Conservation (phyloP, 352 stramenopile species). For the Globisporangium solare region DNA sequence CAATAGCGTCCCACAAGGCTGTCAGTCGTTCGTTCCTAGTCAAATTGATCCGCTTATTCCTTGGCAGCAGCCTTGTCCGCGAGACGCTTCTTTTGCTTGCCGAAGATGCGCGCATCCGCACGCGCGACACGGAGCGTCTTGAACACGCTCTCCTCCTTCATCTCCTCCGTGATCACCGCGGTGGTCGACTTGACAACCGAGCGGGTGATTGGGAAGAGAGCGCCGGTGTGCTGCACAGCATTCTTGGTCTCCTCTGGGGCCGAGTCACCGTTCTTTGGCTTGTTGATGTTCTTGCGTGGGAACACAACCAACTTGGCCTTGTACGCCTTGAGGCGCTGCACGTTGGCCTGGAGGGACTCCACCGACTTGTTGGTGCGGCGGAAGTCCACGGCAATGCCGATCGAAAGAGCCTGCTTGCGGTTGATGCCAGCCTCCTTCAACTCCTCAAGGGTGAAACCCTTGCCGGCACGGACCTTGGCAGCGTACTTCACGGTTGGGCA, state of each 20-base stretch:
- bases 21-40: constrained; percentile 7
- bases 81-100: constrained; percentile 88
- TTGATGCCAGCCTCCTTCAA: constrained; percentile 97
- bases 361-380: constrained; percentile 97
- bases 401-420: constrained; percentile 93
- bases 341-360: constrained; percentile 95
- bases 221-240: constrained; percentile 86
- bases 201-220: constrained; percentile 76
- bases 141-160: constrained; percentile 84
- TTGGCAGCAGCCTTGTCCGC: constrained; percentile 83
- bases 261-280: constrained; percentile 94
- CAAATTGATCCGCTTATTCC: constrained; percentile 47
- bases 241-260: constrained; percentile 88
- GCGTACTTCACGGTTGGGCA: constrained; percentile 98
- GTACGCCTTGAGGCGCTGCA: constrained; percentile 98
- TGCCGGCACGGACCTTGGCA: constrained; percentile 96
- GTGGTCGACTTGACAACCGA: constrained; percentile 73
- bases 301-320: constrained; percentile 99
- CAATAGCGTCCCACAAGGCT: constrained; percentile 49
- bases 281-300: constrained; percentile 94
- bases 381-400: constrained; percentile 99
- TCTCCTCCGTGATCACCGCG: constrained; percentile 80
- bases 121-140: constrained; percentile 80
- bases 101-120: constrained; percentile 81
- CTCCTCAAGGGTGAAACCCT: constrained; percentile 98